These are phyloP conservation scores for Cutaneotrichosporon cavernicola DNA, from an alignment of 1,284 basidiomycete species.

Conservation along the genomic window DNA sequence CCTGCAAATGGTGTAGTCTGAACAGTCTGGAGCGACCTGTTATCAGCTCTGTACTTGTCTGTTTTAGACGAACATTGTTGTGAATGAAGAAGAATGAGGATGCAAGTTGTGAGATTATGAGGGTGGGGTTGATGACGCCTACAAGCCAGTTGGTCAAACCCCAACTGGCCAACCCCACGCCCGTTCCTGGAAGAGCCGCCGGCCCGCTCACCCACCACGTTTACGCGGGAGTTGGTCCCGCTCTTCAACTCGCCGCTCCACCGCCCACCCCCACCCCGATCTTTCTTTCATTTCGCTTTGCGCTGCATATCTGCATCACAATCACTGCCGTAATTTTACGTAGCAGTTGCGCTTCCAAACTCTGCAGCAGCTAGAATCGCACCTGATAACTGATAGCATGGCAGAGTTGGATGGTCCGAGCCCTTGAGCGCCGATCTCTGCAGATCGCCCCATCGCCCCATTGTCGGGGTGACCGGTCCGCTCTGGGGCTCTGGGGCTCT, in stretches of 20 bases:
- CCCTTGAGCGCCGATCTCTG: not conserved
- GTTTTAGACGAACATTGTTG: not conserved
- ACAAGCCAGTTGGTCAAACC: no score
- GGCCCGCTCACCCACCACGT: not conserved
- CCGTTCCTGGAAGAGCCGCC: not conserved
- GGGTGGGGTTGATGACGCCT: no score
- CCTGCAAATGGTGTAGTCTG: constrained; percentile 54
- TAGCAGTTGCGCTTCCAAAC: no score
- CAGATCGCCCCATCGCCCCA: not conserved
- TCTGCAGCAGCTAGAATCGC: no score
- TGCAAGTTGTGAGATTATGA: not conserved
- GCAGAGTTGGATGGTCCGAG: not conserved
- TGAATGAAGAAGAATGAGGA: not conserved
- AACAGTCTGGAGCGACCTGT: constrained; percentile 41
- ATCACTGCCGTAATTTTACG: no score
- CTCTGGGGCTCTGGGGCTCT: no score
- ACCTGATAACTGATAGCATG: no score
- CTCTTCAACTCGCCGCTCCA: no score
- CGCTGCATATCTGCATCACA: no score
- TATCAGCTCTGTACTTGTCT: constrained; percentile 9
- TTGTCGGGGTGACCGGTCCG: not conserved
- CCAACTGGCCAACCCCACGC: not conserved
- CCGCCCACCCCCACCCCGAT: no score
- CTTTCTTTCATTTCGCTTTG: no score
- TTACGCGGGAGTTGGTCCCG: no score